Evolutionary conservation across 805 yeast genomes (phyloP), one percentile per base, ranked within the genome.

Genomic region (Saccharomycopsis sp.): DNA sequence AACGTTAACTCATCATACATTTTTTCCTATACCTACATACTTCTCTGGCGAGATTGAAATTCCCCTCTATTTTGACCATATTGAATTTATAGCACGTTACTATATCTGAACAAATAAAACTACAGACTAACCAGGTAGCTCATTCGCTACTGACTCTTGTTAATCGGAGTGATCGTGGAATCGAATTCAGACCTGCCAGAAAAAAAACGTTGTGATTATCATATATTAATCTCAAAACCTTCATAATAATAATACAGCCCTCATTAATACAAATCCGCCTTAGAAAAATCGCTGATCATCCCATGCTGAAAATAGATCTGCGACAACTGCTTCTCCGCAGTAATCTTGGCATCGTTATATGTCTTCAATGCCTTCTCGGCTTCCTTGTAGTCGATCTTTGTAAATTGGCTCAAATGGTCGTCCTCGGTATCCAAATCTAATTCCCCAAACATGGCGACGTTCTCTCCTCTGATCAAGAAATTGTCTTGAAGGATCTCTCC

Each of bases 381-480:
- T 51, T 76, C 79, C 44, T 74, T 75, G 68, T 81, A 91, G 37
- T 81, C 81, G 21, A 89, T 76, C 67, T 80, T 82, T 61, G 78
- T 74, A 70, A 83, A 76, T 14, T 73, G 71, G 47, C 76, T 76
- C 64, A 88, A 71, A 55, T 87, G 87, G 61, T 75, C 80, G 67
- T 88, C 96, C 71, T 91, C 97, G 62, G 75, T 80, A 67, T 89
- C 96, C 61, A 90, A 87, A 70, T 91, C 97, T 61, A 92, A 80
- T 70, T 92, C 97, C 20, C 98, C 99, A 69, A 94, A 70, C 83
- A 91, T 81, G 8, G 91, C 94, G 7, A 94, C 94, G 66, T 92
- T 92, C 71, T 94, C 99, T 61, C 99, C 99, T 72, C 99, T 86
- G 47, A 94, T 85, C 74, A 94, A 80, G 68, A 84, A 85, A 54